Conservation (phyloP, 257 asterid genomes). For the Paraleonurus japonicus region DNA sequence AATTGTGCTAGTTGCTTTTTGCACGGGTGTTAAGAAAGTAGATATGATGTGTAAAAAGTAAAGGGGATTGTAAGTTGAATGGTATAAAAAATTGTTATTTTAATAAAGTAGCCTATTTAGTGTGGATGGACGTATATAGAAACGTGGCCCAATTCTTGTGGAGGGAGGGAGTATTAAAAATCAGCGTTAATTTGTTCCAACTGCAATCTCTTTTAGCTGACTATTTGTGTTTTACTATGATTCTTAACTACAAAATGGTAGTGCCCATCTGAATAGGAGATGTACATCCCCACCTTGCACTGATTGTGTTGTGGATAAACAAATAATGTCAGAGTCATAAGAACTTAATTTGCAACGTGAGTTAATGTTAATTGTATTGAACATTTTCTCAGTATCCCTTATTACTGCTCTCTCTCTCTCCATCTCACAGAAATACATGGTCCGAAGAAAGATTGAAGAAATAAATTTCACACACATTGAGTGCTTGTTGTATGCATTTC, state of each 20-base stretch:
- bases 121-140: too few species aligned
- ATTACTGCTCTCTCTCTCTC: slow-evolving; percentile 8
- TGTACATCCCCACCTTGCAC: not conserved
- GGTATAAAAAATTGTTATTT: too few species aligned
- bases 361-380: not conserved
- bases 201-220: too few species aligned
- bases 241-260: not conserved
- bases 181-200: too few species aligned
- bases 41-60: too few species aligned
- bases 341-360: slow-evolving; percentile 3
- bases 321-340: not conserved
- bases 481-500: slow-evolving; percentile 77
- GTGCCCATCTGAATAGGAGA: not conserved
- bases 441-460: slow-evolving; percentile 85
- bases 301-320: not conserved
- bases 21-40: too few species aligned
- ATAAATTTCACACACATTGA: slow-evolving; percentile 69
- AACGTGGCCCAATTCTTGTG: too few species aligned
- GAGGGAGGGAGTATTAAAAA: too few species aligned
- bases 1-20: too few species aligned
- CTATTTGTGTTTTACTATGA: too few species aligned
- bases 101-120: too few species aligned
- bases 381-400: slow-evolving; percentile 13
- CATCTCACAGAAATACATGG: slow-evolving; percentile 74
- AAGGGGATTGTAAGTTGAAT: too few species aligned